Evolutionary conservation across 805 yeast genomes (phyloP), one percentile per base, ranked within the genome.

Genomic region (Pichia gijzeniarum): DNA sequence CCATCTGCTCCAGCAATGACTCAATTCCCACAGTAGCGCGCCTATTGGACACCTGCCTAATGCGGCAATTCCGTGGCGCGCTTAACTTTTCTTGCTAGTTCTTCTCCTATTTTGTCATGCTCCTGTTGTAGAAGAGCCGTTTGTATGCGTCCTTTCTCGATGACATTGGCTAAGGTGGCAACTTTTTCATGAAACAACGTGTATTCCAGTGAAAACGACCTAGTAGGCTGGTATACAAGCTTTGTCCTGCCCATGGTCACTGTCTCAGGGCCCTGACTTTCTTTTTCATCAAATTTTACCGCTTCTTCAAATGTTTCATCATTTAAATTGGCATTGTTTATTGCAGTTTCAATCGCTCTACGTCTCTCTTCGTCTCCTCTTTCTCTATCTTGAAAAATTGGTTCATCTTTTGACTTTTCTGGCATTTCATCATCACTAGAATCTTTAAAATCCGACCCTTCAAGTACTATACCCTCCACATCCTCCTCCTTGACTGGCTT

Each of bases 401-500:
- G 28, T 6, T 25, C 28, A 13, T 8, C 5, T 22, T 27, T 3
- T 10, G 16, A 8, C 10, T 17, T 33, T 14, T 20, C n/a, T 25
- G 8, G 5, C 3, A n/a, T 21, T 16, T 43, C 46, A 17, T 18
- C 12, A 21, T 32, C 43, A 30, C 35, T 30, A 12, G 34, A 39
- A 16, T 35, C 35, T 34, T 49, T 48, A 22, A 49, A 39, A 20
- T 51, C 59, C 9, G 56, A 44, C 33, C 53, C 58, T 40, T 51
- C 53, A 22, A 59, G 59, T 12, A 53, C 57, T 2, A 43, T 47
- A 0, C 47, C 48, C 25, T 54, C 54, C 34, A 45, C 53, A 38
- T 47, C 49, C 16, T 48, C 52, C 30, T 45, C 10, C 10, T 7
- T 10, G 28, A 25, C 28, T 19, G n/a, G n/a, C n/a, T 41, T 16